A percentile compares a stretch with the other conserved stretches of the same genome.
phyloP scores from a whole-genome alignment of 441 rosid species.

The Sinapis alba region DNA sequence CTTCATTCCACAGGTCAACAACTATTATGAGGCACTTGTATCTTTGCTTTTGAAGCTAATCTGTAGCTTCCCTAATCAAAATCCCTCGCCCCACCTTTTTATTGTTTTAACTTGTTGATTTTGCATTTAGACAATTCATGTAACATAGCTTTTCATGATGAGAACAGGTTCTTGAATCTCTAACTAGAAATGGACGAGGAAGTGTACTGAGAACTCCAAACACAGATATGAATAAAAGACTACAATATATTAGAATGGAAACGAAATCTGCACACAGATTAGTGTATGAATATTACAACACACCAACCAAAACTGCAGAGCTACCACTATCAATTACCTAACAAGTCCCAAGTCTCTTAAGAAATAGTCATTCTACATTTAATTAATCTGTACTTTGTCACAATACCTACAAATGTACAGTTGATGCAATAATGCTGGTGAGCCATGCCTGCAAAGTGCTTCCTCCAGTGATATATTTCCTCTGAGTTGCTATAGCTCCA shows the following conservation, averaged over 20 bases:
- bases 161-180: constrained; percentile 2
- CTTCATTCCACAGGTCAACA: constrained; percentile 17
- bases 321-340: constrained; percentile 30
- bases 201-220: not conserved
- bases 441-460: constrained; percentile 21
- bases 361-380: constrained; percentile 37
- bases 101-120: not conserved
- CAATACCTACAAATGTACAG: constrained; percentile 79
- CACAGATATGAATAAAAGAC: not conserved
- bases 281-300: constrained; percentile 33
- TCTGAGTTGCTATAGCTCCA: not conserved
- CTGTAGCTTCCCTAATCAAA: constrained; percentile 10
- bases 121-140: not conserved
- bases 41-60: constrained; percentile 29
- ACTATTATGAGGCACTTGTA: constrained; percentile 28
- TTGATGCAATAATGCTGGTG: constrained; percentile 36
- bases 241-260: constrained; percentile 31
- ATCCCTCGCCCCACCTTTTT: not conserved
- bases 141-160: not conserved
- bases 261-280: constrained; percentile 31
- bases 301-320: constrained; percentile 70
- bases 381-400: constrained; percentile 53
- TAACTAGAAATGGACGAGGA: not conserved
- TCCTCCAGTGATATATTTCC: constrained; percentile 16
- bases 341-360: constrained; percentile 24